Evolutionary conservation across 306 rosid species (phyloP).

Genomic region (Hippophae rhamnoides): DNA sequence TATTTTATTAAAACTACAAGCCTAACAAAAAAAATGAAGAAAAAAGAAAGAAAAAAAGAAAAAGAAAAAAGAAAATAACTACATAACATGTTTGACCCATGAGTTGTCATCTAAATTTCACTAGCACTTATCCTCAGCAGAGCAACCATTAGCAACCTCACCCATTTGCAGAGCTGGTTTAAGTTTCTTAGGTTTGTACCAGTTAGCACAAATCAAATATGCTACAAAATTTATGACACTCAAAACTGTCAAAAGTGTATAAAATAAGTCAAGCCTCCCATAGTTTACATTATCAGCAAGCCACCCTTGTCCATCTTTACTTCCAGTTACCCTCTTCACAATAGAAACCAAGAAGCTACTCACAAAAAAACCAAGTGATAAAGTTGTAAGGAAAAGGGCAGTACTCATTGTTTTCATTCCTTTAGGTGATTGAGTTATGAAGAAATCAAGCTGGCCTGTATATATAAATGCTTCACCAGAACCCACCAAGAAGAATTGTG

Average conservation of each 20-base stretch:
- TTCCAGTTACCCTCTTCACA: conserved; percentile 48
- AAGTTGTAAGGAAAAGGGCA: conserved; percentile 73
- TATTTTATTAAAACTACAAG: too few species aligned
- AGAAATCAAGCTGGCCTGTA: conserved; percentile 94
- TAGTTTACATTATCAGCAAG: conserved; percentile 59
- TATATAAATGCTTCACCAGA: conserved; percentile 94
- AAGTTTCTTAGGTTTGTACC: conserved; percentile 56
- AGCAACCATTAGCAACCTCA: conserved; percentile 15
- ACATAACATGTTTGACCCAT: too few species aligned
- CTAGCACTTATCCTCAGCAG: conserved; percentile 17
- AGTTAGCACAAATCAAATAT: conserved; percentile 42
- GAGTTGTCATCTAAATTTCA: not conserved
- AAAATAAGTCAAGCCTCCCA: conserved; percentile 81
- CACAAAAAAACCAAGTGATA: conserved; percentile 75
- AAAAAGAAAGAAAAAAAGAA: too few species aligned
- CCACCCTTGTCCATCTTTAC: conserved; percentile 62
- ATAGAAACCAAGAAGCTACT: conserved; percentile 75
- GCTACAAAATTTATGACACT: conserved; percentile 51
- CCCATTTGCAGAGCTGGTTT: conserved; percentile 34
- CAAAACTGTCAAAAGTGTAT: conserved; percentile 50
- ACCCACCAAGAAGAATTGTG: conserved; percentile 81
- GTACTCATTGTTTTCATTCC: conserved; percentile 98
- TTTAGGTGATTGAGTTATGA: conserved; percentile 85
- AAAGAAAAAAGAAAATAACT: too few species aligned
- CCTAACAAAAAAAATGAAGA: too few species aligned